A percentile compares a stretch with the other conserved stretches of the same genome.
These are phyloP conservation scores for Leccinum rimulosum DNA, from an alignment of 768 basidiomycete species.

Conservation along the genomic window DNA sequence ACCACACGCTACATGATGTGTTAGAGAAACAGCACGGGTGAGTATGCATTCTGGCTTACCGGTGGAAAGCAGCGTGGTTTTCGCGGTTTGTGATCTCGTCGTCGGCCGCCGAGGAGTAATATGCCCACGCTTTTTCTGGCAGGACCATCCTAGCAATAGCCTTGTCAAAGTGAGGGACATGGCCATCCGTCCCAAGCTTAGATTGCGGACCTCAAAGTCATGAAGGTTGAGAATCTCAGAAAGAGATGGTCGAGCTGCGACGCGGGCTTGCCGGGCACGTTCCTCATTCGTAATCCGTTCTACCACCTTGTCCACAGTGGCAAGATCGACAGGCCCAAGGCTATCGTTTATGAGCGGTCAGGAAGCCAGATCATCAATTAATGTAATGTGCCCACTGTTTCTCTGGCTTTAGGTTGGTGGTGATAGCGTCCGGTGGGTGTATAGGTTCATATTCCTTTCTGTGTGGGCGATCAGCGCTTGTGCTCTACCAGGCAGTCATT, in stretches of 20 bases:
- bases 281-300: constrained; percentile 69
- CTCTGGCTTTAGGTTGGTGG: constrained; percentile 72
- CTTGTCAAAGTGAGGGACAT: constrained; percentile 37
- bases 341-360: constrained; percentile 32
- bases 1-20: constrained; percentile 65
- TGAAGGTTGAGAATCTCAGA: constrained; percentile 85
- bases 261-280: constrained; percentile 60
- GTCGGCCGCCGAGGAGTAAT: constrained; percentile 95
- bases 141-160: constrained; percentile 81
- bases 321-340: constrained; percentile 69
- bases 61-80: constrained; percentile 89
- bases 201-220: constrained; percentile 77
- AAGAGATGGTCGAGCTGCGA: constrained; percentile 65
- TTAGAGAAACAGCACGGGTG: not conserved
- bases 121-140: constrained; percentile 90
- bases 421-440: constrained; percentile 82
- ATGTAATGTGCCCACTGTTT: constrained; percentile 59
- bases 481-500: not conserved
- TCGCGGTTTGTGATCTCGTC: constrained; percentile 90
- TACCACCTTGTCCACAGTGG: constrained; percentile 61
- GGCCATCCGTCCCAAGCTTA: not conserved
- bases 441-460: constrained; percentile 85
- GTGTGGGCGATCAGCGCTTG: constrained; percentile 4
- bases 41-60: constrained; percentile 39
- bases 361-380: not conserved